These are phyloP conservation scores for Vitis labrusca DNA, from an alignment of 164 flowering plant species.

Conservation along the genomic window DNA sequence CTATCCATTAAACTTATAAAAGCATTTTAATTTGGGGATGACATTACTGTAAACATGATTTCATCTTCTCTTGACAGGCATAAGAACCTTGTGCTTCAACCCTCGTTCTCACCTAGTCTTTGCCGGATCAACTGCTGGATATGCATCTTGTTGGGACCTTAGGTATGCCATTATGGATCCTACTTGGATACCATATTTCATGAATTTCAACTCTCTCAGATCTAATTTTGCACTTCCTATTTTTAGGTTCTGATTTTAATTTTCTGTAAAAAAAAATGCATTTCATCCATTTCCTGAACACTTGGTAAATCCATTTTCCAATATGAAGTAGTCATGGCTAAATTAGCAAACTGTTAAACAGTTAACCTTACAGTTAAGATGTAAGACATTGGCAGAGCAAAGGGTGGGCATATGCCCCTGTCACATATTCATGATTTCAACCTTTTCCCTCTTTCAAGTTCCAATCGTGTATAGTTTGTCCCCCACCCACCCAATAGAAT, in stretches of 20 bases:
- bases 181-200: background rate
- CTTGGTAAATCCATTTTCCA: background rate
- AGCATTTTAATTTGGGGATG: background rate
- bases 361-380: too few species aligned
- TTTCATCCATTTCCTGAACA: background rate
- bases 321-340: too few species aligned
- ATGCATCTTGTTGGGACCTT: slow-evolving; percentile 77
- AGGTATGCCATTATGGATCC: slow-evolving; percentile 44
- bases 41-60: background rate
- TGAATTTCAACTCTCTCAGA: background rate
- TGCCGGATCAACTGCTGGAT: slow-evolving; percentile 77
- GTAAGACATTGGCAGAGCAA: too few species aligned
- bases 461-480: too few species aligned
- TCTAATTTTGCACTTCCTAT: background rate
- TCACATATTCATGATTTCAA: too few species aligned
- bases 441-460: too few species aligned
- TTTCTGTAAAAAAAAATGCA: background rate
- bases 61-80: slow-evolving; percentile 39
- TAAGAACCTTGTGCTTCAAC: slow-evolving; percentile 62
- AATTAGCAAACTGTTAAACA: too few species aligned
- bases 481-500: too few species aligned
- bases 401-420: too few species aligned
- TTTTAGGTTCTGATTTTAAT: background rate
- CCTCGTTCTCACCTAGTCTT: slow-evolving; percentile 63
- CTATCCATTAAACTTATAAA: background rate